Conservation (phyloP, 106 monocot genomes). For the Vanilla planifolia region DNA sequence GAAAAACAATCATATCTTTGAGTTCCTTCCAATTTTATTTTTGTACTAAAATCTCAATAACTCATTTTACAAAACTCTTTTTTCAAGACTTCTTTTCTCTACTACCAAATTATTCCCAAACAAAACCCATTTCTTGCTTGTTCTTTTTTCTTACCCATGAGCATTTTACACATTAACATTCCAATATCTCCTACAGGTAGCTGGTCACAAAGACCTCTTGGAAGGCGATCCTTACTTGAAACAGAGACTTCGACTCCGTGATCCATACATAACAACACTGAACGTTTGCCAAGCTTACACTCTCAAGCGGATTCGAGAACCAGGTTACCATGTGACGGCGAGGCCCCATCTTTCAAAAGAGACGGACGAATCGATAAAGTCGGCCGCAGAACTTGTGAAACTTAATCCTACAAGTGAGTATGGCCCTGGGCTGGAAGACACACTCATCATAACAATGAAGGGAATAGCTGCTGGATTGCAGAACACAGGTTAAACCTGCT, state of each 20-base stretch:
- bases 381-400: slow-evolving; percentile 70
- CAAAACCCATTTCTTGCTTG: no score
- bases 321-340: slow-evolving; percentile 31
- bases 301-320: slow-evolving; percentile 46
- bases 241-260: slow-evolving; percentile 40
- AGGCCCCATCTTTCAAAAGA: slow-evolving; percentile 46
- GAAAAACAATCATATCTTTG: no score
- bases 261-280: slow-evolving; percentile 53
- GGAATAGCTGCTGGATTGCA: slow-evolving; percentile 94
- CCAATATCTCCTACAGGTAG: slow-evolving; percentile 25
- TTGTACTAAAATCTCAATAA: no score
- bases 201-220: slow-evolving; percentile 46
- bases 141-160: no score
- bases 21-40: no score
- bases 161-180: no score
- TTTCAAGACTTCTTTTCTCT: no score
- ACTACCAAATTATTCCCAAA: no score
- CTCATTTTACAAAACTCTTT: no score
- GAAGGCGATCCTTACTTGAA: slow-evolving; percentile 59
- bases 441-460: slow-evolving; percentile 94
- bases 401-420: slow-evolving; percentile 87
- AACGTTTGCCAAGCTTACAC: slow-evolving; percentile 54
- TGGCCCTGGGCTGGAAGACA: slow-evolving; percentile 84
- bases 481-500: slow-evolving; percentile 86
- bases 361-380: slow-evolving; percentile 21